These are phyloP conservation scores for Colletotrichum chrysophilum DNA, from an alignment of 2,329 filamentous ascomycete genomes.

Conservation along the genomic window DNA sequence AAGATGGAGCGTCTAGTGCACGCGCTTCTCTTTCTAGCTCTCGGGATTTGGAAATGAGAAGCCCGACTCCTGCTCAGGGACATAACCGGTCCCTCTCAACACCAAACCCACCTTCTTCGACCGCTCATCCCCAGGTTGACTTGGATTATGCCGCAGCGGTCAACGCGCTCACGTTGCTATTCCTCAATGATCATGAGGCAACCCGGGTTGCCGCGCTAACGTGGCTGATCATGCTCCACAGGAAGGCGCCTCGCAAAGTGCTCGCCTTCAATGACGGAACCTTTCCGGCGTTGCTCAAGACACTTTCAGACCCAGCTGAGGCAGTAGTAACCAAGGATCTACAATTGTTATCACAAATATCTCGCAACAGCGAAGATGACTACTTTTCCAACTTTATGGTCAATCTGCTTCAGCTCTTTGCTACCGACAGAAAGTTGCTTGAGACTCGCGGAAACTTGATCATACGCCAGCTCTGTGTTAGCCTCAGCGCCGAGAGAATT, in stretches of 20 bases:
- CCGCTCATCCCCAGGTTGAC: conserved; percentile 62
- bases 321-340: conserved; percentile 95
- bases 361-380: conserved; percentile 92
- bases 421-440: conserved; percentile 87
- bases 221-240: conserved; percentile 97
- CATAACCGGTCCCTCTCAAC: conserved; percentile 53
- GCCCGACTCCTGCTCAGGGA: conserved; percentile 50
- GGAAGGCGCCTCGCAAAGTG: conserved; percentile 91
- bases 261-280: conserved; percentile 96
- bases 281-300: conserved; percentile 95
- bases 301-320: conserved; percentile 92
- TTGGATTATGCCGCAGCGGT: conserved; percentile 97
- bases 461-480: conserved; percentile 92
- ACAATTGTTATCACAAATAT: conserved; percentile 93
- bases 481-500: conserved; percentile 90
- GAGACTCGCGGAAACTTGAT: conserved; percentile 96
- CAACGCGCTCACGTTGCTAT: conserved; percentile 88
- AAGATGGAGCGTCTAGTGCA: conserved; percentile 53
- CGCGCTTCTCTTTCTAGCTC: conserved; percentile 58
- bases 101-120: conserved; percentile 44
- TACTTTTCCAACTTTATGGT: conserved; percentile 99
- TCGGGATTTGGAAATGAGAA: conserved; percentile 58
- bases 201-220: conserved; percentile 92
- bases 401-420: conserved; percentile 92
- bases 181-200: conserved; percentile 95